A percentile compares a stretch with the other conserved stretches of the same genome.
Conservation (phyloP, 2,329 filamentous ascomycete species). For the Aspergillus tamarii region DNA sequence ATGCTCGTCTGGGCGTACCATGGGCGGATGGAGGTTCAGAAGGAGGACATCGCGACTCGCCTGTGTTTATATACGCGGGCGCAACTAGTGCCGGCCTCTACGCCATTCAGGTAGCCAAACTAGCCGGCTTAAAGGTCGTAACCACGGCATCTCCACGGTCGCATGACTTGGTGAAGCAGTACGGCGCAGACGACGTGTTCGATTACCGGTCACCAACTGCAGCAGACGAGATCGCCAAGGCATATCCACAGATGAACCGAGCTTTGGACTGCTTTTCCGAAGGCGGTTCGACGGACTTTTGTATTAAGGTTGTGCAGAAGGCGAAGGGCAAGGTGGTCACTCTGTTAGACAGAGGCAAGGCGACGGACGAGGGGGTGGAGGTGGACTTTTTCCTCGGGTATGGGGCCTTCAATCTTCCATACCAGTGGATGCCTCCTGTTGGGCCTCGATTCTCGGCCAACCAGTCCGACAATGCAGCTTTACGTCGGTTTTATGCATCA, state of each 20-base stretch:
- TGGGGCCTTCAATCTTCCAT: background rate
- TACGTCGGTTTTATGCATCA: background rate
- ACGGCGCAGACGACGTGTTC: conserved; percentile 13
- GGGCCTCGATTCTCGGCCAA: background rate
- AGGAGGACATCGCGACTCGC: background rate
- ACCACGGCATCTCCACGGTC: conserved; percentile 16
- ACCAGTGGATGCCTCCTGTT: background rate
- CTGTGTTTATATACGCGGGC: conserved; percentile 14
- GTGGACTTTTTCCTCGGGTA: background rate
- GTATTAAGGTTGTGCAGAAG: background rate
- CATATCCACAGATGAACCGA: background rate
- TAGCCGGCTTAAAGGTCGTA: conserved; percentile 13
- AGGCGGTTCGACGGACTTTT: background rate
- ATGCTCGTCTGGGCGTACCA: background rate
- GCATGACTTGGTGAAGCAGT: conserved; percentile 13
- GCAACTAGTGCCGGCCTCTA: conserved; percentile 14
- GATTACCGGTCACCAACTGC: background rate
- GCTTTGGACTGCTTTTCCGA: background rate
- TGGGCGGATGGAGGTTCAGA: background rate
- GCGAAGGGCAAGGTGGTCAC: background rate
- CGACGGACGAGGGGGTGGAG: background rate
- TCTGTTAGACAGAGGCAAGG: background rate
- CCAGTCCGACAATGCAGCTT: background rate
- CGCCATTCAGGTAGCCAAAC: conserved; percentile 16
- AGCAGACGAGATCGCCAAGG: background rate